Evolutionary conservation across 1,284 basidiomycete genomes (phyloP), one percentile per base, ranked within the genome.

Genomic region (Papiliotrema laurentii): DNA sequence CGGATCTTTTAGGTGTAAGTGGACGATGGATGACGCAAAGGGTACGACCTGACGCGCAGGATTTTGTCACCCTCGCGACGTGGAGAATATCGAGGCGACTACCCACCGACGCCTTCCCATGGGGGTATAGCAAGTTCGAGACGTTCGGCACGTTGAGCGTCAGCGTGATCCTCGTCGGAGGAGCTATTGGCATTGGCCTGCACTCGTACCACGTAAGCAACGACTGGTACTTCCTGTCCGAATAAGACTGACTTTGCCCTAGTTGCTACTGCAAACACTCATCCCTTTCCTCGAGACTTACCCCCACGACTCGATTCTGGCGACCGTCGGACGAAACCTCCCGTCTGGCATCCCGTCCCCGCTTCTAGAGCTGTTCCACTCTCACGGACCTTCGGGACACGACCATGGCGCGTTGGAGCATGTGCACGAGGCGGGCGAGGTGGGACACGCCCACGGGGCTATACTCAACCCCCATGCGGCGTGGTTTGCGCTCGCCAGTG

Each of bases 401-500:
- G 76, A 76, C 13, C 85, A 86, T 61, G 76, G 49, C 5, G 60
- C 63, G 26, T 48, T 28, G 13, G 43, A 46, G n/a, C 40, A 38
- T 24, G 50, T 35, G 9, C 53, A 54, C 18, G 70, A 69, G 54
- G 60, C 53, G 5, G 56, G 59, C 39, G 54, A 37, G 1, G 54
- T 54, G 1, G 57, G 48, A 3, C 58, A 50, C 10, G 58, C 51
- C 11, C 43, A 41, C 4, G 67, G 55, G 3, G 69, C 69, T 0
- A 53, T 75, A n/a, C 80, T 97, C 5, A 92, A 97, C 69, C 87
- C 90, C 16, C 93, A 97, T 63, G 94, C 96, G 18, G 91, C 93
- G 42, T 97, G 92, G 90, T 94, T 97, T 62, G 94, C 94, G 1
- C 81, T 84, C 0, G 69, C 84, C 28, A 85, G 86, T 54, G 83